phyloP scores from a whole-genome alignment of 371 early-diverging fungal species.

The Mucor racemosus region DNA sequence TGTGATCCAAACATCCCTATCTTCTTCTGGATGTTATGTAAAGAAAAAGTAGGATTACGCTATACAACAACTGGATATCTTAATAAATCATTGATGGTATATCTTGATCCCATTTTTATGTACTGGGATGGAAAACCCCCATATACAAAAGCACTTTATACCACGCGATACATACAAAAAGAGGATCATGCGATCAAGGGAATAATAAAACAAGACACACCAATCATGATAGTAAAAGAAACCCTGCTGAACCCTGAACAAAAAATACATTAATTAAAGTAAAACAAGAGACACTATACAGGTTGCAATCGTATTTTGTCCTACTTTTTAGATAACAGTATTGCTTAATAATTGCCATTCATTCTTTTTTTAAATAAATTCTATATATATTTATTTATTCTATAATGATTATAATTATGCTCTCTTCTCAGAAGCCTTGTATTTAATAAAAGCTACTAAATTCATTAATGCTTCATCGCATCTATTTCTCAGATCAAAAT shows the following conservation, averaged over 20 bases:
- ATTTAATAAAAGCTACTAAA: constrained; percentile 82
- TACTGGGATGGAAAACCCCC: no score
- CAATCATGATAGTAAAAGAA: constrained; percentile 8
- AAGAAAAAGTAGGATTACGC: no score
- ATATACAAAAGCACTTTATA: background rate
- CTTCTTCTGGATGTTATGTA: no score
- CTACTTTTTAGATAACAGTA: background rate
- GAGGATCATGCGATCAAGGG: background rate
- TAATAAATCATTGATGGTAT: no score
- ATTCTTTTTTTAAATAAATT: constrained; percentile 1
- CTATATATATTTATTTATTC: background rate
- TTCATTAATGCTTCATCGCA: constrained; percentile 85
- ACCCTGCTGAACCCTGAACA: constrained; percentile 21
- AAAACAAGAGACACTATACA: no score
- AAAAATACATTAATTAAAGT: background rate
- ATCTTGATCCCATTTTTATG: no score
- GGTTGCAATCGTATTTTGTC: background rate
- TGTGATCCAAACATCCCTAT: constrained; percentile 8
- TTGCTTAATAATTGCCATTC: background rate
- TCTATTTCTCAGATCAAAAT: constrained; percentile 72
- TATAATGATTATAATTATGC: constrained; percentile 8
- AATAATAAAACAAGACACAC: background rate
- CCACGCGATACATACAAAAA: background rate
- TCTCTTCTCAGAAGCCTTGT: constrained; percentile 65
- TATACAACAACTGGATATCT: no score